Evolutionary conservation across 371 early-diverging fungal species (phyloP), one percentile per base, ranked within the genome.

Genomic region (Mortierella sp.): DNA sequence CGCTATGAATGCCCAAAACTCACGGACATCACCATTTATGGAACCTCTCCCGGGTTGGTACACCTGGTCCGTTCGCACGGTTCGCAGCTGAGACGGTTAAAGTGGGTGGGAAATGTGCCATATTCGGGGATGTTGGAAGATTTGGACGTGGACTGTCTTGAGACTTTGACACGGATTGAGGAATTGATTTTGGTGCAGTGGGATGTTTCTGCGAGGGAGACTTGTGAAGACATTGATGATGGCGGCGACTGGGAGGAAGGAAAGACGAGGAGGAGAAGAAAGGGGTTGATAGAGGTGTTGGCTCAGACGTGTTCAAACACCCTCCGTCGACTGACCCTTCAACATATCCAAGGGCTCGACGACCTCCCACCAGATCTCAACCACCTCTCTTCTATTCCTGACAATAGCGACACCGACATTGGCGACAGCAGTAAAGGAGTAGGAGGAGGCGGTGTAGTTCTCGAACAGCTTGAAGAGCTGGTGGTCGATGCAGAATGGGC

Each of bases 401-500:
- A 5, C 5, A 35, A 63, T 29, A 51, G 18, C 51, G 21, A 51
- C 51, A 71, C 49, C 24, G 29, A 5, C 18, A 14, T 4, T 8
- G 7, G 4, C 24, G 24, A 38, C 11, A 27, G 35, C 29, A 63
- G 16, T 68, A 74, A 27, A 51, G 48, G 41, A 74, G 14, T 4
- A 21, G 32, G 3, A 38, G 38, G 21, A 55, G n/a, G 14, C 6
- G 54, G 44, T 49, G 32, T 74, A 4, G 63, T 58, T n/a, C 27
- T 81, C 71, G 71, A 60, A 11, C 48, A 46, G 11, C 44, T 81
- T 0, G 58, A 70, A 54, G 77, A 81, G 44, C 41, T 81, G 41
- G 58, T 51, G 18, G 16, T 81, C 7, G 77, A 81, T 56, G 56
- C 48, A 38, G 77, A 81, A 65, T 81, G 81, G 81, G 38, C 24